Evolutionary conservation across 176 grass and related monocot genomes (phyloP), one percentile per base, ranked within the genome.

Genomic region (Leersia perrieri): DNA sequence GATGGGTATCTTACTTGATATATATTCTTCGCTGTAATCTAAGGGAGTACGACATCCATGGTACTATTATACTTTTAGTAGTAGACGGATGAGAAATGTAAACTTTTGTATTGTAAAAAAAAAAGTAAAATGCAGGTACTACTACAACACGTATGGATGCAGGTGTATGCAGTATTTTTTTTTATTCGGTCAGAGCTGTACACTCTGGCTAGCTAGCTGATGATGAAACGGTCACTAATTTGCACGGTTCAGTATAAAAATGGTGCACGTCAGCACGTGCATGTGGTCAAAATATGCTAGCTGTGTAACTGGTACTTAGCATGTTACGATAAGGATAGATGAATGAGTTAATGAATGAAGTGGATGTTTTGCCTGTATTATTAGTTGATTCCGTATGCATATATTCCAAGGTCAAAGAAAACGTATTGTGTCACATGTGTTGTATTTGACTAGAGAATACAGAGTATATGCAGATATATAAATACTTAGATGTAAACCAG

Each of bases 161-260:
- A 20, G 15, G 7, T 20, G 4, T 3, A 20, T 51, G 15, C 5
- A 20, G 15, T 20, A 6, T 39, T 39, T 39, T 39, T 39, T 39
- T 9, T 39, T 39, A 5, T 83, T 79, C 0, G 25, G 69, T 84
- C 74, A 79, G 33, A 83, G 33, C 68, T 73, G 38, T 16, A 23
- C 39, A 27, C 20, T 30, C 3, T 41, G 58, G n/a, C 31, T 0
- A 53, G 49, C 49, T 53, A 25, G 30, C 55, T 78, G 86, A 63
- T 36, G 18, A 75, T 22, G 49, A 84, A 88, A 58, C 53, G n/a
- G n/a, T 58, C 22, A 58, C 8, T 55, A 69, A 42, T 72, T 20
- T 55, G 57, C 33, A 42, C 6, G 75, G 69, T 58, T 34, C 30
- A 71, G 23, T 31, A 2, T 7, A 36, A 40, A 73, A 36, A 14